These are phyloP conservation scores for Porphyrellus sp. DNA, from an alignment of 1,284 basidiomycete species.

Conservation along the genomic window DNA sequence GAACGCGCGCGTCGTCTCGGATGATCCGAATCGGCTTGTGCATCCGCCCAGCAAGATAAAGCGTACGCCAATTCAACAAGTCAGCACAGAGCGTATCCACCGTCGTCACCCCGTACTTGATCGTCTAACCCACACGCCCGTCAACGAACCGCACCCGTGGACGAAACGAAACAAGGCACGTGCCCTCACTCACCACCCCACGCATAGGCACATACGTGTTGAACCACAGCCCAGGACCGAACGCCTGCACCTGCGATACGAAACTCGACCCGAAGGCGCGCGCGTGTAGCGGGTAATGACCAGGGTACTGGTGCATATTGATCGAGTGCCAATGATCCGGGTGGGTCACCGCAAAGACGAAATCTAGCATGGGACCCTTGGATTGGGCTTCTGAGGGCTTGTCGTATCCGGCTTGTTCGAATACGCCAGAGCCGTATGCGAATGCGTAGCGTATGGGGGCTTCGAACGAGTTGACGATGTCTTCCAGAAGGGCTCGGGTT, in stretches of 20 bases:
- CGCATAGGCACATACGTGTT: conserved; percentile 85
- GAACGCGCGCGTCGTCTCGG: conserved; percentile 84
- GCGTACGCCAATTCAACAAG: conserved; percentile 87
- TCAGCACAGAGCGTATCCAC: conserved; percentile 88
- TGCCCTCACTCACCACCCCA: conserved; percentile 65
- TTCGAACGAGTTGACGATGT: conserved; percentile 72
- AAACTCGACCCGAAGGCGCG: conserved; percentile 78
- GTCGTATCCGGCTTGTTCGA: conserved; percentile 78
- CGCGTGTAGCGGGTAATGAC: conserved; percentile 87
- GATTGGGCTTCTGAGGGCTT: conserved; percentile 20
- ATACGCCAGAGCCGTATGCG: conserved; percentile 93
- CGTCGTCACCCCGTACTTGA: conserved; percentile 98
- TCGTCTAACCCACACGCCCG: conserved; percentile 49
- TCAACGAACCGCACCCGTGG: neutral
- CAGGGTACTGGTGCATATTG: conserved; percentile 87
- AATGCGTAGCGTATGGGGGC: conserved; percentile 91
- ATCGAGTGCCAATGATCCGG: conserved; percentile 91
- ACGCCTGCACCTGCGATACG: conserved; percentile 73
- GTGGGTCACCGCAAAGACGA: conserved; percentile 92
- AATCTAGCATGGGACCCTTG: conserved; percentile 82
- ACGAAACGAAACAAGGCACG: neutral
- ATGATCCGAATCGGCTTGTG: conserved; percentile 95
- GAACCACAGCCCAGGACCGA: conserved; percentile 93
- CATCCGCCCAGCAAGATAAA: conserved; percentile 95
- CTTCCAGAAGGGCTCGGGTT: conserved; percentile 73